Base-by-base conservation (phyloP, 805 yeast species). In the Lachancea nothofagi region DNA sequence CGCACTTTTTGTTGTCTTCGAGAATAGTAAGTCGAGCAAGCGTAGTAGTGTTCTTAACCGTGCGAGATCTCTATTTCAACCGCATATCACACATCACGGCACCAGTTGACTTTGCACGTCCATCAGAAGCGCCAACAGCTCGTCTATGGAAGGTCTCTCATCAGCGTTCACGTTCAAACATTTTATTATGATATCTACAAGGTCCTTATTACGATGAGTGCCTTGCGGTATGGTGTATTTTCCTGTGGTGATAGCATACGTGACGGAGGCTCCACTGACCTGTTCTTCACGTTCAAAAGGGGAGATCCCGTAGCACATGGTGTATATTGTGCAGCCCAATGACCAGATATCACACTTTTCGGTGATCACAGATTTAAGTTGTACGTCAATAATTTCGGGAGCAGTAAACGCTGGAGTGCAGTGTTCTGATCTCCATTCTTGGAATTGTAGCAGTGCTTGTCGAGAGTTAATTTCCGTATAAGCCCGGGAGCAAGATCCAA, bases 341-440 rank as follows among this genome's bases (percentile, higher is more conserved):
- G 95, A 82, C 97, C 97, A 89, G 19, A 90, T 76, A 59, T 89
- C 97, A 3, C 83, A 79, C 43, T 75, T 74, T 19, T 45, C 44
- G 46, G 79, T 78, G 32, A 89, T 69, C 5, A 61, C 61, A n/a
- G 75, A 60, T 29, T 82, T 80, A 1, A 85, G 73, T 31, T 75
- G 76, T 27, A 87, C 82, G 53, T 87, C 90, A 42, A 89, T 64
- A 33, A 90, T 67, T 55, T 89, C 97, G 0, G 97, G 97, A 0
- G 97, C 95, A 29, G 95, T 67, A 59, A 83, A 90, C 1, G 94
- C 87, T 39, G 86, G 62, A 1, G 95, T 83, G 54, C 95, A 85
- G 57, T 84, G 86, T 52, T 83, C 93, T 42, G 79, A 84, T 10
- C 52, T 38, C 57, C 77, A 67, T 50, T 89, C 96, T 46, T 86